Percentiles rank a stretch among this genome's conserved stretches.
These are phyloP conservation scores for Corylus heterophylla DNA, from an alignment of 306 rosid genomes.

Conservation along the genomic window DNA sequence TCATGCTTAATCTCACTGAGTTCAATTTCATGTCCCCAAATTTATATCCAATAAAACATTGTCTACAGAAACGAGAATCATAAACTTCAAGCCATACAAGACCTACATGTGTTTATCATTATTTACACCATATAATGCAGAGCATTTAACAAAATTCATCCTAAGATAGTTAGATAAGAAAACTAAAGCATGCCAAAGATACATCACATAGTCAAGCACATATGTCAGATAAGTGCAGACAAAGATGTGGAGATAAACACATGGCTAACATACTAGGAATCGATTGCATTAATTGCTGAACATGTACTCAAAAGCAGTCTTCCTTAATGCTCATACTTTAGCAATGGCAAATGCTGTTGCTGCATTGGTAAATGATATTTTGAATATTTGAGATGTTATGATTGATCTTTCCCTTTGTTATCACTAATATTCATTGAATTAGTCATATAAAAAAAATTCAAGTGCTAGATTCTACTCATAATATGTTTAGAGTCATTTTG, in stretches of 20 bases:
- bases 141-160: too few relatives aligned
- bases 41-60: background rate
- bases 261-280: background rate
- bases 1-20: too few relatives aligned
- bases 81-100: background rate
- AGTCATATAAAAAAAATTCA: background rate
- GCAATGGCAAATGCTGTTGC: background rate
- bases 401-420: background rate
- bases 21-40: constrained; percentile 4
- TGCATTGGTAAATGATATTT: background rate
- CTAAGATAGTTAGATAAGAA: background rate
- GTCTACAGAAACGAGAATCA: background rate
- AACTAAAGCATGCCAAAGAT: background rate
- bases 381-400: too few relatives aligned
- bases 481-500: background rate
- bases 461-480: background rate
- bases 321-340: background rate
- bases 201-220: background rate
- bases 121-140: too few relatives aligned
- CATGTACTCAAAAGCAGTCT: background rate
- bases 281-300: background rate
- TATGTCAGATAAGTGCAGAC: background rate
- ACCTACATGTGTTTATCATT: background rate
- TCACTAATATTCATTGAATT: background rate
- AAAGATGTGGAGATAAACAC: background rate